Conservation (phyloP, 2,329 filamentous ascomycete genomes). For the Fusarium sp. region DNA sequence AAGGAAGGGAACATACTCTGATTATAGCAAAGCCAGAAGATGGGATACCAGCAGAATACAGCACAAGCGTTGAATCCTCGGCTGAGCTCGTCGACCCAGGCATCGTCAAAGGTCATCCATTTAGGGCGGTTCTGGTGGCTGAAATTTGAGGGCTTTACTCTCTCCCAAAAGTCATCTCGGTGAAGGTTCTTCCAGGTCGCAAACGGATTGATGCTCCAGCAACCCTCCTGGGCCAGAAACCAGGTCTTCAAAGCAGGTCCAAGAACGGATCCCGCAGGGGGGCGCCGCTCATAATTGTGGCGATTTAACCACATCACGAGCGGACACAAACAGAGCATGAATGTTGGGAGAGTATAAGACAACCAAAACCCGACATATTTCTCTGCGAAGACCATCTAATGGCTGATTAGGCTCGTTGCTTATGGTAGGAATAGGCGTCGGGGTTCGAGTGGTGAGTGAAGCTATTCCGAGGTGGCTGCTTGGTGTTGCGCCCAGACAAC, state of each 20-base stretch:
- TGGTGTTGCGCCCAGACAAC: too few relatives aligned
- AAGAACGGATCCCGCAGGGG: conserved; percentile 74
- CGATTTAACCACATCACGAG: conserved; percentile 68
- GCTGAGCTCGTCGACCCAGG: conserved; percentile 79
- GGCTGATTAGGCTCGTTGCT: too few relatives aligned
- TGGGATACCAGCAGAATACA: conserved; percentile 75
- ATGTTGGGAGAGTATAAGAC: conserved; percentile 72
- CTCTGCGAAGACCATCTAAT: conserved; percentile 71
- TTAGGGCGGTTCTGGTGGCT: conserved; percentile 61
- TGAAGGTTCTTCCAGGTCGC: conserved; percentile 67
- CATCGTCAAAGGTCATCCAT: conserved; percentile 84
- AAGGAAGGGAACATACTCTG: conserved; percentile 43
- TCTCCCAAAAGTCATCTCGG: conserved; percentile 69
- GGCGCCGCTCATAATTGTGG: conserved; percentile 64
- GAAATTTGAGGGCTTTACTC: conserved; percentile 73
- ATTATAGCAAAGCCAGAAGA: conserved; percentile 64
- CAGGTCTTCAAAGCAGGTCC: conserved; percentile 70
- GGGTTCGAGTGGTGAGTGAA: too few relatives aligned
- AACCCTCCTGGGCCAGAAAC: conserved; percentile 70
- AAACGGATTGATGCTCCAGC: conserved; percentile 73
- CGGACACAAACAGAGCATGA: conserved; percentile 71
- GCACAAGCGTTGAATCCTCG: conserved; percentile 74
- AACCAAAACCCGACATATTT: conserved; percentile 81
- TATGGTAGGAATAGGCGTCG: too few relatives aligned
- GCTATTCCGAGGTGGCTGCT: too few relatives aligned